Base-by-base conservation (phyloP, 352 stramenopile genomes). In the Pythium guiyangense region DNA sequence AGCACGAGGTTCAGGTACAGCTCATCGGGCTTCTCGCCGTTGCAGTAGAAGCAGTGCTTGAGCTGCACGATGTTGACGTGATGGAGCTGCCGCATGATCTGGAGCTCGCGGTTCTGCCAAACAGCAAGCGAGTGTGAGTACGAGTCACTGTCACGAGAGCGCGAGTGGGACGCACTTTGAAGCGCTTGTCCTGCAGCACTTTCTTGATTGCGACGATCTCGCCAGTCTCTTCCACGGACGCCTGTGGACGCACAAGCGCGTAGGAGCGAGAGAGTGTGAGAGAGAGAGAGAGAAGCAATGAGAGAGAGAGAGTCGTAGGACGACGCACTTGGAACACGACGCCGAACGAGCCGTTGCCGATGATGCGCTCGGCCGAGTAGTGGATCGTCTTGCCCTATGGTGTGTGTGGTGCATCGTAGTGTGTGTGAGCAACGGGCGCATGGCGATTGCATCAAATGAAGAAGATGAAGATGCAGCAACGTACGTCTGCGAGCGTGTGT, bases 141-240 rank as follows among this genome's bases (percentile, higher is more conserved):
- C 4, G 18, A 31, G 20, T 52, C 29, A 20, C n/a, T 39, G 6
- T 44, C 1, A 14, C 2, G 14, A 15, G 18, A 17, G 18, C 2
- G 3, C 1, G 39, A 60, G 5, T 35, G 42, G n/a, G 14, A 25
- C 61, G 3, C 29, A 95, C 86, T 79, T 99, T 99, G 74, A 99
- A 99, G 42, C 97, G 85, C 69, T 99, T 99, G 74, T 99, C 97
- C 66, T 99, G 97, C 27, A 99, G 85, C 63, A 99, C 97, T 73
- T 99, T 99, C 78, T 99, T 99, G 66, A 99, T 99, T 9, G 97
- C 97, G 3, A 99, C 97, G 49, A 99, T 92, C 71, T 99, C 93
- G 6, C 95, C 92, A 14, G 96, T 99, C 64, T 99, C 96, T 52
- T 98, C 93, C 15, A 99, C 92, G 14, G 84, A 90, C 9, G 96